A percentile compares a stretch with the other conserved stretches of the same genome.
Evolutionary conservation across 768 basidiomycete species (phyloP).

Genomic region (Lactarius hengduanensis): DNA sequence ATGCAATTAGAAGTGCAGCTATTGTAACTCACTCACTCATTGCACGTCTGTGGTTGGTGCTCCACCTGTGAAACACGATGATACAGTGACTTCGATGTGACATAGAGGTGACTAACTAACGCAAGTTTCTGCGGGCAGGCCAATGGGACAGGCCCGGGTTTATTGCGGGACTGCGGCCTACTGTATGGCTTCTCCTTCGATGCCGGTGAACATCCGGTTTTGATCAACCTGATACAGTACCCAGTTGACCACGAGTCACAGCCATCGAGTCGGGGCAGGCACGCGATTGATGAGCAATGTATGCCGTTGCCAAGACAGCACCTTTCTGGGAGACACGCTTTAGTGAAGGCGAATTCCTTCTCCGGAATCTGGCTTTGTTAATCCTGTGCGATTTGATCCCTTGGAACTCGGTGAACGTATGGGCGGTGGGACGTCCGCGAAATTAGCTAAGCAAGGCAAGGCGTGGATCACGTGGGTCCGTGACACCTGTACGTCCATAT

Average conservation of each 20-base stretch:
- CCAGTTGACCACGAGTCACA: too few species aligned
- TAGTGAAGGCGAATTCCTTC: too few species aligned
- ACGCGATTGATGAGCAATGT: not conserved
- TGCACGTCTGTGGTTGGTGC: not conserved
- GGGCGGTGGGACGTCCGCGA: too few species aligned
- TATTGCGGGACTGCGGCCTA: not conserved
- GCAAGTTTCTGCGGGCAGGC: not conserved
- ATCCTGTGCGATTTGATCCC: too few species aligned
- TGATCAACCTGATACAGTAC: not conserved
- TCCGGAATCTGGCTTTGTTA: too few species aligned
- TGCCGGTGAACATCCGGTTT: not conserved
- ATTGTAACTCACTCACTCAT: not conserved
- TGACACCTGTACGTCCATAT: too few species aligned
- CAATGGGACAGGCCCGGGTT: not conserved
- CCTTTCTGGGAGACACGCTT: not conserved
- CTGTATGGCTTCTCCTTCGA: too few species aligned
- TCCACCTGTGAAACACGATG: not conserved
- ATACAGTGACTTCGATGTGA: not conserved
- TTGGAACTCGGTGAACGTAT: too few species aligned
- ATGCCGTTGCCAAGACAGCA: not conserved
- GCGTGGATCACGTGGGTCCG: too few species aligned
- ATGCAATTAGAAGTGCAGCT: not conserved
- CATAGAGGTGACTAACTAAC: not conserved
- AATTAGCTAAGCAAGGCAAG: not conserved
- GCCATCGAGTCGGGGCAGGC: not conserved